Conservation (phyloP, 306 rosid genomes). For the Adenanthera pavonina region DNA sequence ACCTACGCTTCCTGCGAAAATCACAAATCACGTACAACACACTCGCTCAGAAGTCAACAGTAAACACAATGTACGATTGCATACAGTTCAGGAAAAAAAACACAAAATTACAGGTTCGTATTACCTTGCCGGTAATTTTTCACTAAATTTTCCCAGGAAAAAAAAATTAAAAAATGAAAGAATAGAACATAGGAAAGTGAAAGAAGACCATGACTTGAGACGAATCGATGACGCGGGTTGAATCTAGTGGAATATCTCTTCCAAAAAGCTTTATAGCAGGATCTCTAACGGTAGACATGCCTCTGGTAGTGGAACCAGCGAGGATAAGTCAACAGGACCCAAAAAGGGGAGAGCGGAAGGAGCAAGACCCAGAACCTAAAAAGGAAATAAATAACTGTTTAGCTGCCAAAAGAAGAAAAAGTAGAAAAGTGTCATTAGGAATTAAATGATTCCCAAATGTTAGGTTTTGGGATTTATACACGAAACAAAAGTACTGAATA, state of each 20-base stretch:
- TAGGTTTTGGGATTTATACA: too few relatives aligned
- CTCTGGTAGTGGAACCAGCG: not conserved
- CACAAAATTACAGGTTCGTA: not conserved
- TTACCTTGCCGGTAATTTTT: not conserved
- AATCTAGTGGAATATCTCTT: slow-evolving; percentile 44
- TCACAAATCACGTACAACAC: not conserved
- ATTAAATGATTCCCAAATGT: too few relatives aligned
- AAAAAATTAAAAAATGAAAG: not conserved
- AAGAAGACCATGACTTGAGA: slow-evolving; percentile 46
- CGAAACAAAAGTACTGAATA: too few relatives aligned
- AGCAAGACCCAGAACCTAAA: slow-evolving; percentile 33
- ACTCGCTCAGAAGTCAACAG: slow-evolving; percentile 3
- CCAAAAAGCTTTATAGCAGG: slow-evolving; percentile 66
- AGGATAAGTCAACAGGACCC: not conserved
- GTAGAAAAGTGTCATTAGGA: not conserved
- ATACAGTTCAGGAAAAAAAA: not conserved
- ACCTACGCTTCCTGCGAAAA: not conserved
- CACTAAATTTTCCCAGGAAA: not conserved
- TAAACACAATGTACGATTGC: not conserved
- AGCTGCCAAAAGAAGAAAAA: slow-evolving; percentile 32
- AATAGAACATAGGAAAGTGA: slow-evolving; percentile 3
- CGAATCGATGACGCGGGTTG: slow-evolving; percentile 32
- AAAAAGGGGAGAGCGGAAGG: slow-evolving; percentile 30
- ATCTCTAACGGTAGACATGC: slow-evolving; percentile 55
- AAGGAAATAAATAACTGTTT: slow-evolving; percentile 12